Evolutionary conservation across 257 asterid genomes (phyloP), one percentile per base, ranked within the genome.

Genomic region (Oldenlandia corymbosa): DNA sequence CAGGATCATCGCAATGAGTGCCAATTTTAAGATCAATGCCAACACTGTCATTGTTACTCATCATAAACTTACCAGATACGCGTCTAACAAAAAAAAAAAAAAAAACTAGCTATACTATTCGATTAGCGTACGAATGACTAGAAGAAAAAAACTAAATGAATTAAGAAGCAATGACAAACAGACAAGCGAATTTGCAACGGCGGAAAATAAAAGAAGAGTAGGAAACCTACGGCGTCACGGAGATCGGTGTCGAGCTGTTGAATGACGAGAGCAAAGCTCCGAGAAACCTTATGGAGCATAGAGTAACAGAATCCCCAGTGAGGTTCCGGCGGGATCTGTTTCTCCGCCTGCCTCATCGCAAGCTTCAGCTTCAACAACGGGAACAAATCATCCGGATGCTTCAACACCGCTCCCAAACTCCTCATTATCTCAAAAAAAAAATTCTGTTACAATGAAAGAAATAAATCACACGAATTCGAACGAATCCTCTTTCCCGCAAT

Each of bases 171-270:
- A 46, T 2, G 23, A 16, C 4, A 54, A 51, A 9, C 21, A 43
- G 5, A 11, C 58, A 23, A 5, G 13, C 55, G 26, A 48, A 11
- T 12, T 26, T 62, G 26, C 52, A 67, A 34, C 45, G 32, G 20
- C 36, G 60, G 37, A 48, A 68, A 64, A 4, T 47, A 32, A n/a
- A 18, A 18, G 9, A 56, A 11, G 11, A 60, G 32, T 0, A 7
- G 11, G 37, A 7, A 31, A 76, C 92, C 67, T 77, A 92, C 98
- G 30, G 98, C 95, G 76, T 92, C 93, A 43, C 98, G 95, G 57
- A 92, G 97, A 80, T 92, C 95, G 58, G 85, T 75, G 41, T 85
- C 95, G 69, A 92, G 95, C 82, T 92, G 97, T 79, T 87, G 97
- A 77, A 92, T 85, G 48, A 92, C 95, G 70, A 88, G 81, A 66